A percentile compares a stretch with the other conserved stretches of the same genome.
These are phyloP conservation scores for Colletotrichum lupini DNA, from an alignment of 2,329 filamentous ascomycete species.

Conservation along the genomic window DNA sequence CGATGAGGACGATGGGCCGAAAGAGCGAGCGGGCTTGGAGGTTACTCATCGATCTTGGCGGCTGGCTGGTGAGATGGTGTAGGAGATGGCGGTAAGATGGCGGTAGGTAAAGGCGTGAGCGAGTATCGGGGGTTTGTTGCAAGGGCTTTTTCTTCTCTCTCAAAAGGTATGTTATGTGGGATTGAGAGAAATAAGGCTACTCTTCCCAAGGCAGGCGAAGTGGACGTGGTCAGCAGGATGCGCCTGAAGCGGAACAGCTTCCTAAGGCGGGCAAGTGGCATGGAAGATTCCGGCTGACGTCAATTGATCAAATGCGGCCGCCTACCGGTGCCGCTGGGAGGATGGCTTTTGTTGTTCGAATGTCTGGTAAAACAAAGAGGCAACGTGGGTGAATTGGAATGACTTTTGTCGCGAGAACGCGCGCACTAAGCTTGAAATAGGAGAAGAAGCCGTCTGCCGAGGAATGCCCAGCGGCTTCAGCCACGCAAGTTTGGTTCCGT, in stretches of 20 bases:
- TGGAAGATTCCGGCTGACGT: slow-evolving; percentile 24
- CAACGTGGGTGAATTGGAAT: slow-evolving; percentile 10
- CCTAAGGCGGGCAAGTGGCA: slow-evolving; percentile 11
- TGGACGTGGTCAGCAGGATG: neutral
- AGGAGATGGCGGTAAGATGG: neutral
- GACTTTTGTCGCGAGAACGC: neutral
- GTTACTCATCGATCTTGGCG: slow-evolving; percentile 10
- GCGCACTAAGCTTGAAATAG: slow-evolving; percentile 5
- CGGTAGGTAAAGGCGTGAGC: neutral
- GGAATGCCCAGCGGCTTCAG: neutral
- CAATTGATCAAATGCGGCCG: neutral
- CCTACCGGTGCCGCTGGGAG: neutral
- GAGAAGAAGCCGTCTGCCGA: neutral
- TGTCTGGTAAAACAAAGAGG: neutral
- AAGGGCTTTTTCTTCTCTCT: neutral
- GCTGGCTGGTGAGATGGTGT: neutral
- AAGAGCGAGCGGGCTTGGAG: neutral
- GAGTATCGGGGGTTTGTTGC: neutral
- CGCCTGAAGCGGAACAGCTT: slow-evolving; percentile 3
- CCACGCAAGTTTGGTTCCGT: slow-evolving; percentile 18
- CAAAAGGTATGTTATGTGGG: neutral
- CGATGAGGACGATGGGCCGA: slow-evolving; percentile 14
- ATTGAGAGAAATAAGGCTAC: neutral
- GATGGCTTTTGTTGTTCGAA: neutral
- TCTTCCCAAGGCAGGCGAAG: neutral